Percentiles rank a stretch among this genome's conserved stretches.
Conservation (phyloP, 345 rosid genomes). For the Eucalyptus lansdowneana region DNA sequence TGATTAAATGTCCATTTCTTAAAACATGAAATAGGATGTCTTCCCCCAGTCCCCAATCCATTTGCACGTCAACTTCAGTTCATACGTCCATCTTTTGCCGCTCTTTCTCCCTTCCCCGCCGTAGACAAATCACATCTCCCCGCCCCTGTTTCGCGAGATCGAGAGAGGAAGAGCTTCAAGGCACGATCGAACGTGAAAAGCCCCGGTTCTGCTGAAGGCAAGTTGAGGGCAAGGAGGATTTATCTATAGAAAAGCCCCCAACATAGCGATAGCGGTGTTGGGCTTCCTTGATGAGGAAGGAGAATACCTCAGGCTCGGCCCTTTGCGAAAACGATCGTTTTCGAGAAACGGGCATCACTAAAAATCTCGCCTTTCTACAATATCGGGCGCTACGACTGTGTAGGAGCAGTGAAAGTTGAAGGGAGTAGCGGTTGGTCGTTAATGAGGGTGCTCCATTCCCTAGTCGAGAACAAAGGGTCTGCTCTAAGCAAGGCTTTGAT, state of each 20-base stretch:
- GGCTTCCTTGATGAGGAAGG: neutral
- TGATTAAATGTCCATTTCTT: neutral
- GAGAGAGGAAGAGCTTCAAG: neutral
- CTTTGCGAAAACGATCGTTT: neutral
- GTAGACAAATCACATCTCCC: neutral
- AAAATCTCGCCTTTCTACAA: neutral
- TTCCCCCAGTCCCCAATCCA: neutral
- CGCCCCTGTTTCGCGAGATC: neutral
- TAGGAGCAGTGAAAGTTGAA: neutral
- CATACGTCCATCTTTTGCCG: neutral
- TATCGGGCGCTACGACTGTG: neutral
- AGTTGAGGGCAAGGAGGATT: neutral
- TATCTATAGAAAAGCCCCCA: neutral
- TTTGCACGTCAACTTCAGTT: neutral
- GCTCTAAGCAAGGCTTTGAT: conserved; percentile 16
- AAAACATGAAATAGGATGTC: neutral
- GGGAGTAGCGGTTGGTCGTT: neutral
- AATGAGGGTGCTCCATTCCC: conserved; percentile 20
- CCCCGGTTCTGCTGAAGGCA: neutral
- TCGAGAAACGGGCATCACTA: neutral
- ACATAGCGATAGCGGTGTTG: neutral
- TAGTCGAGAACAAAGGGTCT: neutral
- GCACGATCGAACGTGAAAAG: neutral
- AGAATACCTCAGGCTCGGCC: neutral
- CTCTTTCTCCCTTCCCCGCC: neutral